phyloP scores from a whole-genome alignment of 2,329 filamentous ascomycete species.

The Cladophialophora bantiana region DNA sequence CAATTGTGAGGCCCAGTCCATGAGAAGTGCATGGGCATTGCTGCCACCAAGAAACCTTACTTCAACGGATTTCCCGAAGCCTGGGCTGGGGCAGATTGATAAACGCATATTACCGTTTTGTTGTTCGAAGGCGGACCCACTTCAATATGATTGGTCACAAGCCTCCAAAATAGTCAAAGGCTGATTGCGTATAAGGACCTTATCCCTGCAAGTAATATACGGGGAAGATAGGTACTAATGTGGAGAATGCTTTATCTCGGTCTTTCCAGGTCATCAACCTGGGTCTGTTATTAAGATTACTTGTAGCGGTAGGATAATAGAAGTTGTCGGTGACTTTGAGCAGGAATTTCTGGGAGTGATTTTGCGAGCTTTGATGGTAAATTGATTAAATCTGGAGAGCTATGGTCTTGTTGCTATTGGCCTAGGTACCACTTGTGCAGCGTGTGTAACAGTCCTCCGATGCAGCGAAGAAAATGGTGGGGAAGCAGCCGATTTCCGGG shows the following conservation, averaged over 20 bases:
- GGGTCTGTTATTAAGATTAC: background rate
- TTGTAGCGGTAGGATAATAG: no score
- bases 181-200: background rate
- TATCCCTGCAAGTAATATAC: background rate
- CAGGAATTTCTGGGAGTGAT: background rate
- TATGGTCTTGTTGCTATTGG: background rate
- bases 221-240: background rate
- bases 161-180: background rate
- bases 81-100: no score
- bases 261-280: background rate
- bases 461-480: background rate
- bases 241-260: background rate
- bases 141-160: background rate
- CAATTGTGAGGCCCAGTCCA: background rate
- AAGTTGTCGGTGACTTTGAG: background rate
- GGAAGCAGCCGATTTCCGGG: background rate
- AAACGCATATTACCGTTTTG: background rate
- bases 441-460: background rate
- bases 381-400: background rate
- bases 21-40: background rate
- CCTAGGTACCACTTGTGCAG: background rate
- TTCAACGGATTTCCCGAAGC: background rate
- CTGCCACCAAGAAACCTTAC: background rate
- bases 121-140: background rate
- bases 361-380: background rate